Evolutionary conservation across 2,329 filamentous ascomycete species (phyloP), one percentile per base, ranked within the genome.

Genomic region (Aspergillus uvarum): DNA sequence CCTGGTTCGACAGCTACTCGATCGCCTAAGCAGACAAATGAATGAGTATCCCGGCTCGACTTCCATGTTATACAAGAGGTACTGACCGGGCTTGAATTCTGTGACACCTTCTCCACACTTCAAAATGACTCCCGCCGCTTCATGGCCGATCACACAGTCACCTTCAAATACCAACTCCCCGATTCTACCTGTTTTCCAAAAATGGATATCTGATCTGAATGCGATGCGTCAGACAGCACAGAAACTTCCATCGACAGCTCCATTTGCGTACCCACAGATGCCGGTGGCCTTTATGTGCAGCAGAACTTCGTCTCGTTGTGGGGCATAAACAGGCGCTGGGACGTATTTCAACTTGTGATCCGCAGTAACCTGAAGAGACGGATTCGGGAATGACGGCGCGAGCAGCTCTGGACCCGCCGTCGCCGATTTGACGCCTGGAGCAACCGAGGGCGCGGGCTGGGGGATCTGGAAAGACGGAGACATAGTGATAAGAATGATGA

Each of bases 1-100:
- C 87, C 86, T 0, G 87, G 86, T 67, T 90, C 87, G 16, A 90
- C 75, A 3, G 87, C 87, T 10, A 90, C 86, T 54, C 86, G 78
- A 67, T 90, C 87, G 11, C 86, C 85, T 72, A 22, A 19, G 16
- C 6, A 47, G 29, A 47, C 29, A 42, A 35, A 21, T 22, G n/a
- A 8, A 47, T 54, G 4, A 54, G 38, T 4, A 47, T 10, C 19
- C 7, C 4, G 24, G 38, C 26, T 4, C 14, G n/a, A 29, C 3
- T 5, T 12, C 19, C 2, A 54, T 47, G 11, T 5, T 7, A 14
- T 32, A 22, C 22, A 22, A 22, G 22, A 22, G 22, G 19, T n/a
- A 54, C 65, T 19, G 67, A 78, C 78, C 78, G 14, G 80, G 77
- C 63, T 81, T 79, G 12, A 88, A 67, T 59, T 80, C 71, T 10